A percentile compares a stretch with the other conserved stretches of the same genome.
phyloP scores from a whole-genome alignment of 2,329 filamentous ascomycete species.

The Leptosphaerulina australis region DNA sequence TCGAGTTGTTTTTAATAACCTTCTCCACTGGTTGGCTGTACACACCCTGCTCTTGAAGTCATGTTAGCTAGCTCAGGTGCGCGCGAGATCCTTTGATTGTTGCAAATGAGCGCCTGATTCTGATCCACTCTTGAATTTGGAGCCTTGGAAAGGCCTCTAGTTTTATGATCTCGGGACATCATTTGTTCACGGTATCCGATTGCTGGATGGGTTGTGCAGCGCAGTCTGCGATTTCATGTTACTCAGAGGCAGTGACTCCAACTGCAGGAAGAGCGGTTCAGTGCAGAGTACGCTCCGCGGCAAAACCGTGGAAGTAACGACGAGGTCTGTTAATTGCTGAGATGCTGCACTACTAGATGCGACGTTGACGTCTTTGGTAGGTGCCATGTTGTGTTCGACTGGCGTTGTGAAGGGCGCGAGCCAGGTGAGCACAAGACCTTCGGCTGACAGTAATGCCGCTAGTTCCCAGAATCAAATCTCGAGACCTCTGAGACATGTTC shows the following conservation, averaged over 20 bases:
- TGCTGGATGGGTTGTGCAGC: not conserved
- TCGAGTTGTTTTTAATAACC: not conserved
- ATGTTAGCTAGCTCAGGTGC: conserved; percentile 12
- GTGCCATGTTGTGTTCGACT: not conserved
- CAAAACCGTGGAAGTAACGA: not conserved
- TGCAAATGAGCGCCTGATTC: not conserved
- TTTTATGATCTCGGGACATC: not conserved
- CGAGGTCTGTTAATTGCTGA: not conserved
- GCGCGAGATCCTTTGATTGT: not conserved
- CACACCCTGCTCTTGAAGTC: not conserved
- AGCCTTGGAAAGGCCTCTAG: not conserved
- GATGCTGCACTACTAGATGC: no score
- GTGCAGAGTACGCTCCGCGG: no score
- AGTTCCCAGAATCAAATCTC: conserved; percentile 9
- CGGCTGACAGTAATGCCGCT: conserved; percentile 11
- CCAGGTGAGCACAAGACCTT: conserved; percentile 3
- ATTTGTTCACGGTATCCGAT: not conserved
- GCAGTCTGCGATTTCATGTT: not conserved
- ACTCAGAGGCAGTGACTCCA: not conserved
- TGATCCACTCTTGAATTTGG: not conserved
- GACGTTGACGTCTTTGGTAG: not conserved
- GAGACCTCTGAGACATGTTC: conserved; percentile 15
- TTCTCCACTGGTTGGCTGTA: not conserved
- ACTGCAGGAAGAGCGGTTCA: no score
- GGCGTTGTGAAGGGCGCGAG: not conserved